Evolutionary conservation across 306 rosid species (phyloP), one percentile per base, ranked within the genome.

Genomic region (Arachis stenosperma): DNA sequence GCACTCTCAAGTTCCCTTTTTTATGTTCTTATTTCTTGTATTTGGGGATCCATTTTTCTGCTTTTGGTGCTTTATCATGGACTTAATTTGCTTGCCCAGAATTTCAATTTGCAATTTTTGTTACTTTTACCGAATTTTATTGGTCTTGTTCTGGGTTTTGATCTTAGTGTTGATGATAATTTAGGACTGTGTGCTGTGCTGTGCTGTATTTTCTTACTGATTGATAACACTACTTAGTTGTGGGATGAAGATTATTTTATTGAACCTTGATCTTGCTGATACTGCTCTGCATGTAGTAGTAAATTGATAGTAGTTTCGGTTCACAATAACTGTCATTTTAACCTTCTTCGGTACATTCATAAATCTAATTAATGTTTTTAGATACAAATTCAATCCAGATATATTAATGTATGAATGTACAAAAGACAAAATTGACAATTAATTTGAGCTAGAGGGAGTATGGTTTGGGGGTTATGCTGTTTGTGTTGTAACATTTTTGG

Each of bases 121-220:
- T 14, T 54, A 9, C 14, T 39, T 17, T 59, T 9, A 56, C 27
- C 63, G 7, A 76, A 69, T 69, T 75, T 22, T 7, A 11, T 75
- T 58, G 27, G 9, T 59, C 13, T 74, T 69, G 44, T 52, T 61
- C 58, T 66, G 67, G 42, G 42, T 75, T 67, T 67, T 48, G n/a
- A 74, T 15, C 55, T 59, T 41, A 3, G n/a, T 60, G 42, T 67
- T 64, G 63, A 46, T 74, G 79, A 75, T 84, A 33, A 33, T 67
- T 61, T 67, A 54, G 53, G 40, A 22, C 37, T 61, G 4, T 4
- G 37, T 33, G 37, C 37, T 33, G 37, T 33, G 37, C 3, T 58
- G 8, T 61, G 10, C 52, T 41, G 8, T 69, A 17, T 14, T 42
- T 71, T 17, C 8, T 66, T 61, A 8, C 42, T 65, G 62, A 37